Base-by-base conservation (phyloP, 192 early-diverging fungal species). In the Coemansia sp. region DNA sequence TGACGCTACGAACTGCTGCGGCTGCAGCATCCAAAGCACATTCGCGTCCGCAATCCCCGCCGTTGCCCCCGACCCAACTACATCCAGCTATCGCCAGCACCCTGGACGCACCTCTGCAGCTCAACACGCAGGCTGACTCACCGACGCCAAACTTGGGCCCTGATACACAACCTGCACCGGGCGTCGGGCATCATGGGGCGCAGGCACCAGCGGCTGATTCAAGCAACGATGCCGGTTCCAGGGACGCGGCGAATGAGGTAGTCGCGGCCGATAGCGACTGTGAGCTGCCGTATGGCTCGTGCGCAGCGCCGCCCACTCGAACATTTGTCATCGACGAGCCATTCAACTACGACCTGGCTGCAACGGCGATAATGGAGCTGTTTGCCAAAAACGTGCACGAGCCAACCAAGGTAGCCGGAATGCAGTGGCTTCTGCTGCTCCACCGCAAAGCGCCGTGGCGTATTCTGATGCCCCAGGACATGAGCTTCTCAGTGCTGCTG, bases 381-480 rank as follows among this genome's bases (percentile, higher is more conserved):
- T 70, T 76, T 58, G 73, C 65, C 2, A 70, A 84, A 50, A 89
- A 97, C 64, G 88, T 91, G 47, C 85, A 90, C 47, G 95, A 98
- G 64, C 91, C 94, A 48, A 95, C 97, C 1, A 79, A 95, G 26
- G 81, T 94, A 3, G 89, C 92, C 0, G 87, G 89, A 26, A 73
- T 99, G 61, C 93, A 95, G 27, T 99, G 97, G 97, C 74, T 99
- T 9, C 60, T 94, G n/a, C 92, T 98, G 85, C 67, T 99, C 32
- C 95, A 99, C 58, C 88, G 85, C 41, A 94, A 95, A 52, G 87
- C 92, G 7, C 93, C 95, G 0, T 83, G 53, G 36, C 66, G 91
- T 58, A 92, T 97, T 38, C 74, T 97, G 29, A 85, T 85, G 44
- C 84, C 90, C 1, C 92, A 96, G 52, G 89, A 96, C 54, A 86